Evolutionary conservation across 2,329 filamentous ascomycete species (phyloP), one percentile per base, ranked within the genome.

Genomic region (Fonsecaea monophora): DNA sequence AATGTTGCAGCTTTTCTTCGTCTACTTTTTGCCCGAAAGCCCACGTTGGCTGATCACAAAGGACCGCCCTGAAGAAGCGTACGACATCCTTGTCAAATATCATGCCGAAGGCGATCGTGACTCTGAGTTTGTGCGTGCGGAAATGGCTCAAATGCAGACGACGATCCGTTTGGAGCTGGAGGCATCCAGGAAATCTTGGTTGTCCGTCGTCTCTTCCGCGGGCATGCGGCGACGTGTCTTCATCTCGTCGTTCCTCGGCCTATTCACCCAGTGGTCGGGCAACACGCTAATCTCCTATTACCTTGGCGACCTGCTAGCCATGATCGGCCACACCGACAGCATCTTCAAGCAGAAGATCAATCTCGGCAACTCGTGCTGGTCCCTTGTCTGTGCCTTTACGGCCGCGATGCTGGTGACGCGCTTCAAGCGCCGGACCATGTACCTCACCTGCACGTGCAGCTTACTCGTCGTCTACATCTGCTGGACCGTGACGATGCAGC

Each of bases 141-240:
- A 90, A 72, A 84, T 88, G 72, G 82, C 82, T 0, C 85, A 89
- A 74, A 89, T 90, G 70, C 79, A 83, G 58, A 81, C 82, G 3
- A 86, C 86, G 0, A 84, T 88, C 71, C 80, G 81, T 35, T 72
- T 86, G 0, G 86, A 88, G 73, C 77, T 84, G 62, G 84, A 88
- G 67, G 76, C 81, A 54, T 82, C 84, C 60, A 72, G 66, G 53
- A 72, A 76, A 56, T 68, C 71, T 13, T 77, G 76, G 75, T 54
- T 58, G 37, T 73, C 75, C 53, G 71, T 77, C 70, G 70, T 77
- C 61, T 64, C 59, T 13, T 75, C 75, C 1, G 45, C 72, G 0
- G 76, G 76, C 32, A 77, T 76, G 73, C 75, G 76, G 38, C 75
- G 74, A 50, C 75, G 76, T 50, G 68, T 75, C 5, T 56, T 77